Evolutionary conservation across 305 asterid species (phyloP).

Genomic region (Withania somnifera): DNA sequence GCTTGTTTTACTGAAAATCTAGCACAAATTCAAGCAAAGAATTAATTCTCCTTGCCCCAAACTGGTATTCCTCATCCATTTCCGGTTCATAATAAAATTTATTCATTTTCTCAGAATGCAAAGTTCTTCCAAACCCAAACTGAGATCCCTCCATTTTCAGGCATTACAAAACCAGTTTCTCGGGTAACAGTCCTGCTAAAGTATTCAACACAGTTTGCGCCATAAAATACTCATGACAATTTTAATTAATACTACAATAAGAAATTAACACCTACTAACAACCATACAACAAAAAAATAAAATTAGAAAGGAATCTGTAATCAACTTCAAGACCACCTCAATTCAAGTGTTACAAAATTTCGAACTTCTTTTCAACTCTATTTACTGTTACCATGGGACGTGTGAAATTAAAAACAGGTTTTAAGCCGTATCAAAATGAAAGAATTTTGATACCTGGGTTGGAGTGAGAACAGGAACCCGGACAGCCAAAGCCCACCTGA

Average conservation of each 20-base stretch:
- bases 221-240: not conserved
- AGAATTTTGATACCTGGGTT: constrained; percentile 45
- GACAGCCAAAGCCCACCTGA: constrained; percentile 88
- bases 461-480: constrained; percentile 96
- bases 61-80: not conserved
- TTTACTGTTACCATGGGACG: not conserved
- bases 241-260: not conserved
- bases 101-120: not conserved
- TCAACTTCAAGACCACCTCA: not conserved
- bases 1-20: not conserved
- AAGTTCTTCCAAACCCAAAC: not conserved
- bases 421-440: not conserved
- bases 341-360: not conserved
- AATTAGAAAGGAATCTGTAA: not conserved
- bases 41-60: not conserved
- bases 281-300: not conserved
- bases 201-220: not conserved
- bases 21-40: not conserved
- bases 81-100: not conserved
- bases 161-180: not conserved
- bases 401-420: not conserved
- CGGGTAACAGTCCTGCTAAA: not conserved
- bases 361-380: not conserved
- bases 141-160: not conserved
- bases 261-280: not conserved